These are phyloP conservation scores for Nicotiana tabacum DNA, from an alignment of 257 asterid species.

Conservation along the genomic window DNA sequence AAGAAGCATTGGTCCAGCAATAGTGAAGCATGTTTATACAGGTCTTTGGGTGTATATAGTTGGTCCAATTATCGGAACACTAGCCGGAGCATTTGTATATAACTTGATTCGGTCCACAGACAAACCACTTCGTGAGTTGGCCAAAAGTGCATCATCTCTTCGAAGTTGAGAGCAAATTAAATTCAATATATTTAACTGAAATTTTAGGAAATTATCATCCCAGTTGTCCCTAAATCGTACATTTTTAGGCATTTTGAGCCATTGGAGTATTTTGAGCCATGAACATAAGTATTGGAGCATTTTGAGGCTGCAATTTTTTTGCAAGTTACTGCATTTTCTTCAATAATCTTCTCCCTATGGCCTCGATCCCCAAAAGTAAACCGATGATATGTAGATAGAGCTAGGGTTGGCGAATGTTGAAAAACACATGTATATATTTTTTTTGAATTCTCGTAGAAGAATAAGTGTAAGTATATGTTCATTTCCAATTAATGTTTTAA, in stretches of 20 bases:
- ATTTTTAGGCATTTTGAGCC: background rate
- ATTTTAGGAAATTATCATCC: background rate
- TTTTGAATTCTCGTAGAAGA: background rate
- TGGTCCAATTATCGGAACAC: slow-evolving; percentile 60
- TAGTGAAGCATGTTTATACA: slow-evolving; percentile 38
- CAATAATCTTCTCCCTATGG: too few relatives aligned
- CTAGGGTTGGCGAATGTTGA: background rate
- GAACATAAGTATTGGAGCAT: background rate
- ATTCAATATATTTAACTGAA: background rate
- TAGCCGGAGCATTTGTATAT: slow-evolving; percentile 50
- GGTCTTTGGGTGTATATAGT: slow-evolving; percentile 58
- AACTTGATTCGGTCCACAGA: slow-evolving; percentile 46
- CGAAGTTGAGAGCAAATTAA: background rate
- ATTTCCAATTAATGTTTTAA: background rate
- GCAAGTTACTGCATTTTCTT: too few relatives aligned
- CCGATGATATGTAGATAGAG: background rate
- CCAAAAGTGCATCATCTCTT: slow-evolving; percentile 19
- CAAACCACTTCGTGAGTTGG: slow-evolving; percentile 40
- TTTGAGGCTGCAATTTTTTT: background rate
- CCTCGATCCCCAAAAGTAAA: background rate
- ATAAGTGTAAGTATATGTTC: background rate
- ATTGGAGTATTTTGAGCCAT: background rate
- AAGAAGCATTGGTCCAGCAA: slow-evolving; percentile 80
- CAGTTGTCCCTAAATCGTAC: background rate
- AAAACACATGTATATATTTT: background rate